Evolutionary conservation across 2,329 filamentous ascomycete genomes (phyloP), one percentile per base, ranked within the genome.

Genomic region (Fusarium sp.): DNA sequence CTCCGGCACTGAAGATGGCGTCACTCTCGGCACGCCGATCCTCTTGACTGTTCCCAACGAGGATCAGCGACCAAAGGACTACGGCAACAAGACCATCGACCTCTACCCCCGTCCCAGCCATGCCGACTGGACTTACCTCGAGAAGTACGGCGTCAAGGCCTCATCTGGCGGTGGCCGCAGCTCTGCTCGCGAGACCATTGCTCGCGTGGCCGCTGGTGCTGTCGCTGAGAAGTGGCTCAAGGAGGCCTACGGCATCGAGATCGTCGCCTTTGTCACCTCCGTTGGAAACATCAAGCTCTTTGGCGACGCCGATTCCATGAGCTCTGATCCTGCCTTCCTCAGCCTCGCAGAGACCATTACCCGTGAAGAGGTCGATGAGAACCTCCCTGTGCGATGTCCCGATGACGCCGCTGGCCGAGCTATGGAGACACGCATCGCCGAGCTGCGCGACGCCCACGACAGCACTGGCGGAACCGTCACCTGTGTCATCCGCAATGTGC

Each of bases 121-220:
- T 81, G 95, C 96, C 62, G 95, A 98, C 81, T 97, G 92, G 88
- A 98, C 96, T 63, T 98, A 98, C 82, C 85, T 97, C 64, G 92
- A 97, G 80, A 98, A 98, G 83, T 99, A 99, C 79, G 95, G 95
- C 58, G 90, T 96, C 72, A 96, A 96, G 84, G 94, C 96, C 37
- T 92, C 89, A 78, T 94, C 90, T 65, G 95, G 96, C 60, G 95
- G 96, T 72, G 95, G 96, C 54, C 87, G 96, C 66, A 94, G 91
- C 78, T 94, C 91, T 78, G 96, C 96, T n/a, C 86, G 95, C 69
- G 95, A 98, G 85, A 98, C 95, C 13, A 97, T 98, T 76, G 93
- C 91, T 67, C 88, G 95, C 71, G 95, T 98, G 22, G 94, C 95
- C 50, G 94, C 94, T 20, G 94, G 94, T 60, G 92, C 94, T 43